These are phyloP conservation scores for Pichia sp. DNA, from an alignment of 1,139 yeast genomes.

Conservation along the genomic window DNA sequence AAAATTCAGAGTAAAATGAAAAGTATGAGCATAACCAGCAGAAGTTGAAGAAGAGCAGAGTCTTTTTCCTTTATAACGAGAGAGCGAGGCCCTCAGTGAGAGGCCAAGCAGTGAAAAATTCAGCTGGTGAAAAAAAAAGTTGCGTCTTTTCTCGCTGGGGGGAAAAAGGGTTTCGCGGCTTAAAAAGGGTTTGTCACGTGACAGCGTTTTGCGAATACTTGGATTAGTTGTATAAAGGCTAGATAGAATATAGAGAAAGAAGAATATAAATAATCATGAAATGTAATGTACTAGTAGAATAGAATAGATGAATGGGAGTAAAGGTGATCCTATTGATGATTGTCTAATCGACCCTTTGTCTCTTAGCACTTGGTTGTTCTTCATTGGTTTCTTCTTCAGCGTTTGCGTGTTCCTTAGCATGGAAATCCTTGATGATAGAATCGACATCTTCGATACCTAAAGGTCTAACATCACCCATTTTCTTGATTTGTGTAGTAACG, in stretches of 20 bases:
- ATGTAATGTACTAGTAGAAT: background rate
- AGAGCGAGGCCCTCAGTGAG: background rate
- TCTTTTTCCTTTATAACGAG: background rate
- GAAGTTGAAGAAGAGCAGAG: background rate
- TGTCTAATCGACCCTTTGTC: slow-evolving; percentile 23
- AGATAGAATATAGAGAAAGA: slow-evolving; percentile 1
- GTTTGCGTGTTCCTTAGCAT: slow-evolving; percentile 37
- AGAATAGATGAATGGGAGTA: background rate
- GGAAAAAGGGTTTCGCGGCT: too few species aligned
- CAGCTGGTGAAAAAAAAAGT: background rate
- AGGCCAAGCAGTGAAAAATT: background rate
- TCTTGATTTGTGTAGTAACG: slow-evolving; percentile 52
- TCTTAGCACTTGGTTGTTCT: slow-evolving; percentile 25
- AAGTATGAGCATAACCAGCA: background rate
- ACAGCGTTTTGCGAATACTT: background rate
- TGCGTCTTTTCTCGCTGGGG: background rate
- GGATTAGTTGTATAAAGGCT: background rate
- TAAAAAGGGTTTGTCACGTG: too few species aligned
- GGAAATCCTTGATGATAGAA: slow-evolving; percentile 45
- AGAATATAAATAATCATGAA: too few species aligned
- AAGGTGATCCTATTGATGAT: too few species aligned
- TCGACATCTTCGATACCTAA: slow-evolving; percentile 52
- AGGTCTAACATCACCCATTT: slow-evolving; percentile 60
- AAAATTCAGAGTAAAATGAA: background rate
- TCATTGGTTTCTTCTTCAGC: background rate